phyloP scores from a whole-genome alignment of 257 asterid genomes.

The Henckelia pumila region DNA sequence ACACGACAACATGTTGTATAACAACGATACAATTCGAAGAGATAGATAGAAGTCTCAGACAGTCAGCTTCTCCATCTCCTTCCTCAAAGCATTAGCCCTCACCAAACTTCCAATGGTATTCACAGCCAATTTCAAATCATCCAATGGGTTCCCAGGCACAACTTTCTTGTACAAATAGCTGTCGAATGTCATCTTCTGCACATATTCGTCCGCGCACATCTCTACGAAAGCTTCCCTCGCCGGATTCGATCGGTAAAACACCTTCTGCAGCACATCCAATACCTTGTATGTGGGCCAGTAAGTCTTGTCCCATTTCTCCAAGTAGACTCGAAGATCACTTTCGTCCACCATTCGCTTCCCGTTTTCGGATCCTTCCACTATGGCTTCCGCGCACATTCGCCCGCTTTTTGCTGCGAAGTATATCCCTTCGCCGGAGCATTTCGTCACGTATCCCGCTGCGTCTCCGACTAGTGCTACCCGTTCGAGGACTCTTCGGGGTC shows the following conservation, averaged over 20 bases:
- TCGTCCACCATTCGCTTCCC: conserved; percentile 83
- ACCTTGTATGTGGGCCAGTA: conserved; percentile 94
- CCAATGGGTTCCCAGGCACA: conserved; percentile 87
- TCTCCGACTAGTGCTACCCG: conserved; percentile 82
- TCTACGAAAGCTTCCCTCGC: conserved; percentile 92
- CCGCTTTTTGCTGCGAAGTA: conserved; percentile 92
- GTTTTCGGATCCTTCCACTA: conserved; percentile 77
- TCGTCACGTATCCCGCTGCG: conserved; percentile 90
- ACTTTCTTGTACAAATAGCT: conserved; percentile 85
- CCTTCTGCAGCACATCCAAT: conserved; percentile 77
- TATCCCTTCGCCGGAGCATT: conserved; percentile 91
- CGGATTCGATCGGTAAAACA: conserved; percentile 80
- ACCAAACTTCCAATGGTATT: conserved; percentile 85
- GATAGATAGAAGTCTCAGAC: conserved; percentile 38
- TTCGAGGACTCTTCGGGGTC: conserved; percentile 62
- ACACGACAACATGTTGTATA: background rate
- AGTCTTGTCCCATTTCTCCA: conserved; percentile 88
- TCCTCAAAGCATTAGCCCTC: conserved; percentile 84
- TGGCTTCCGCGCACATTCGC: conserved; percentile 92
- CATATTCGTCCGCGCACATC: conserved; percentile 88
- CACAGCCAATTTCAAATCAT: conserved; percentile 82
- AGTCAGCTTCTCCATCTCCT: conserved; percentile 76
- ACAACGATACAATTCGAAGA: background rate
- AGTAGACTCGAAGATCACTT: conserved; percentile 69
- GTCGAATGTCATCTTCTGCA: conserved; percentile 93